Evolutionary conservation across 768 basidiomycete genomes (phyloP).

Genomic region (Collybia sordida): DNA sequence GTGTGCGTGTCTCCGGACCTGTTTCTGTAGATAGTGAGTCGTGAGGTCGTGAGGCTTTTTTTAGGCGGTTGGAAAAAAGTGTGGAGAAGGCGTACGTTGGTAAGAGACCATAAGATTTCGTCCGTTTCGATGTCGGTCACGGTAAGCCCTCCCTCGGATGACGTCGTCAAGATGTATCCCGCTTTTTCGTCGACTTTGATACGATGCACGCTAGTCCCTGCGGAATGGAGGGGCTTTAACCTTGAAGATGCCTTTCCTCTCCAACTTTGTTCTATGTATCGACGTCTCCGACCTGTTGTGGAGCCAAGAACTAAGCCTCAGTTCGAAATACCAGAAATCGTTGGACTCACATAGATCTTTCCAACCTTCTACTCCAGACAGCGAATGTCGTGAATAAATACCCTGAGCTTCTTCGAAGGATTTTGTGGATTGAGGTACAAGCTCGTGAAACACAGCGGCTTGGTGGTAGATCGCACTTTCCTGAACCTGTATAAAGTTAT

Average conservation of each 20-base stretch:
- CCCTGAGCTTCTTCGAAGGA: constrained; percentile 28
- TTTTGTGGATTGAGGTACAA: constrained; percentile 27
- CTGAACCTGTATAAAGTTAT: constrained; percentile 45
- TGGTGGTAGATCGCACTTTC: constrained; percentile 55
- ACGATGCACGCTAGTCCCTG: constrained; percentile 54
- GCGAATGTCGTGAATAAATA: constrained; percentile 30
- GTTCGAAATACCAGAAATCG: not conserved
- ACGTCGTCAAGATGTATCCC: constrained; percentile 61
- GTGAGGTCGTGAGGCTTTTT: no score
- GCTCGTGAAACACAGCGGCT: constrained; percentile 53
- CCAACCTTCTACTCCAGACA: constrained; percentile 48
- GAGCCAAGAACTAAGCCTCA: not conserved
- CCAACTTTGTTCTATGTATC: constrained; percentile 53
- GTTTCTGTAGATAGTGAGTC: constrained; percentile 31
- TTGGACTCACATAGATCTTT: constrained; percentile 55
- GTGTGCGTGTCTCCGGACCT: constrained; percentile 61
- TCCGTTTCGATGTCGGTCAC: constrained; percentile 56
- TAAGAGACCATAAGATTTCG: constrained; percentile 61
- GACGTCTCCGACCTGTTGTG: constrained; percentile 42
- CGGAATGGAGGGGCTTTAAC: constrained; percentile 28
- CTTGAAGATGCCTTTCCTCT: constrained; percentile 45
- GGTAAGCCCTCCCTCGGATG: constrained; percentile 49
- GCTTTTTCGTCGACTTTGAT: constrained; percentile 73
- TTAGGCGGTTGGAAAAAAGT: constrained; percentile 2
- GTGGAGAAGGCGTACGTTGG: constrained; percentile 36